phyloP scores from a whole-genome alignment of 2,329 filamentous ascomycete species.

The Colletotrichum karsti region DNA sequence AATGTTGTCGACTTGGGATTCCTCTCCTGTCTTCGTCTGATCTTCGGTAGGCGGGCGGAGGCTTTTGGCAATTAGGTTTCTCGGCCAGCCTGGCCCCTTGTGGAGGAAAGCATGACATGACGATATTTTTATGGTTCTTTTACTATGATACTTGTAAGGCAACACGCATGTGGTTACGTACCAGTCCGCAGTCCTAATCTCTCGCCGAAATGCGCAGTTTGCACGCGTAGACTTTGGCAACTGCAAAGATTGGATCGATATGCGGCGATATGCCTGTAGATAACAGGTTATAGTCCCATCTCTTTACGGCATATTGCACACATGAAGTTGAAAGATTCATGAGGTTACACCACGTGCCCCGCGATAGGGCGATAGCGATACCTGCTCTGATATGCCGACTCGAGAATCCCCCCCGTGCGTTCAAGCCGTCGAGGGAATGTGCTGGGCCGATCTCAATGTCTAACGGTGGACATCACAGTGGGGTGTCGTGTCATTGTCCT shows the following conservation, averaged over 20 bases:
- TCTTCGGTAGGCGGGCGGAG: constrained; percentile 17
- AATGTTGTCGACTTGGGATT: background rate
- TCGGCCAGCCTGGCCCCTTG: background rate
- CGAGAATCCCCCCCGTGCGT: background rate
- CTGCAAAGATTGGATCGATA: background rate
- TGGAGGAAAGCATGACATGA: background rate
- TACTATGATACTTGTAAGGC: background rate
- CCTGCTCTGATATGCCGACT: background rate
- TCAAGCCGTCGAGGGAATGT: background rate
- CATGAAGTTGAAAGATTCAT: background rate
- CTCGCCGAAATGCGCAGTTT: background rate
- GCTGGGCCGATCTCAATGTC: constrained; percentile 19
- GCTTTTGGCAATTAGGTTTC: background rate
- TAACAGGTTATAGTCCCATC: background rate
- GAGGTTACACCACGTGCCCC: background rate
- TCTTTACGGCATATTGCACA: background rate
- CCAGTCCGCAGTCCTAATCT: background rate
- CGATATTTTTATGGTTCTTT: background rate
- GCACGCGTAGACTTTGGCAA: background rate
- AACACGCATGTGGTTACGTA: background rate
- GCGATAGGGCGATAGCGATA: background rate
- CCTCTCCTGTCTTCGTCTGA: constrained; percentile 7
- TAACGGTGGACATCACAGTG: constrained; percentile 16
- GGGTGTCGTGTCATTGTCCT: background rate
- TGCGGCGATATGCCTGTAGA: background rate